Percentiles rank a stretch among this genome's conserved stretches.
Conservation (phyloP, 805 yeast species). For the Cyberlindnera veronae region DNA sequence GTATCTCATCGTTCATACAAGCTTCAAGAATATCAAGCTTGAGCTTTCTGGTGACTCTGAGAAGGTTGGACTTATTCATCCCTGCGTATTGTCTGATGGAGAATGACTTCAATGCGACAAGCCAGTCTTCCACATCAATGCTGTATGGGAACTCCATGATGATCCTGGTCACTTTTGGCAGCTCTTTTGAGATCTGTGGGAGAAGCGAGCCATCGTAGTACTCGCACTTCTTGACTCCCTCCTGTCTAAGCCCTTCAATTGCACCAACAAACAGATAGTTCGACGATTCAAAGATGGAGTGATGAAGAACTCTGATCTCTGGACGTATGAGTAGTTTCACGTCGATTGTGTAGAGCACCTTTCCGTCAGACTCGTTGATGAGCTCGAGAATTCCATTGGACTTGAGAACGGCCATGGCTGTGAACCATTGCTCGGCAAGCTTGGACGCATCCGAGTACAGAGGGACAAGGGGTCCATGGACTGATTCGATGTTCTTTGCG, state of each 20-base stretch:
- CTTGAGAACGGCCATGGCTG: constrained; percentile 65
- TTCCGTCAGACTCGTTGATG: constrained; percentile 61
- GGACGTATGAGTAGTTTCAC: constrained; percentile 48
- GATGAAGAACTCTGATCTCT: constrained; percentile 63
- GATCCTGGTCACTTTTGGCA: constrained; percentile 33
- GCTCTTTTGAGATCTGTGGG: constrained; percentile 30
- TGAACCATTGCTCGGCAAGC: constrained; percentile 53
- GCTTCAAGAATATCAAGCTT: constrained; percentile 65
- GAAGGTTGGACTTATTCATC: constrained; percentile 27
- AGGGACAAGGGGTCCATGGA: constrained; percentile 18
- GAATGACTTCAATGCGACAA: constrained; percentile 61
- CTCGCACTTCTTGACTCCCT: constrained; percentile 9
- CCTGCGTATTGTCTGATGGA: constrained; percentile 51
- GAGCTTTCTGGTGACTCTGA: constrained; percentile 53
- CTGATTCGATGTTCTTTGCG: constrained; percentile 15
- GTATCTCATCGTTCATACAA: constrained; percentile 35
- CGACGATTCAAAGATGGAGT: constrained; percentile 56
- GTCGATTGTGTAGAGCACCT: constrained; percentile 55
- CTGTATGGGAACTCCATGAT: constrained; percentile 61
- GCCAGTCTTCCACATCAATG: constrained; percentile 75
- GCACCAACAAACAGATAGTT: constrained; percentile 58
- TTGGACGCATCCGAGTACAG: constrained; percentile 33
- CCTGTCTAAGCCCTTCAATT: constrained; percentile 48
- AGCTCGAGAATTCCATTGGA: constrained; percentile 61
- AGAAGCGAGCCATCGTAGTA: constrained; percentile 5